Evolutionary conservation across 139 green algal genomes (phyloP).

Genomic region (Chlorella sp.): DNA sequence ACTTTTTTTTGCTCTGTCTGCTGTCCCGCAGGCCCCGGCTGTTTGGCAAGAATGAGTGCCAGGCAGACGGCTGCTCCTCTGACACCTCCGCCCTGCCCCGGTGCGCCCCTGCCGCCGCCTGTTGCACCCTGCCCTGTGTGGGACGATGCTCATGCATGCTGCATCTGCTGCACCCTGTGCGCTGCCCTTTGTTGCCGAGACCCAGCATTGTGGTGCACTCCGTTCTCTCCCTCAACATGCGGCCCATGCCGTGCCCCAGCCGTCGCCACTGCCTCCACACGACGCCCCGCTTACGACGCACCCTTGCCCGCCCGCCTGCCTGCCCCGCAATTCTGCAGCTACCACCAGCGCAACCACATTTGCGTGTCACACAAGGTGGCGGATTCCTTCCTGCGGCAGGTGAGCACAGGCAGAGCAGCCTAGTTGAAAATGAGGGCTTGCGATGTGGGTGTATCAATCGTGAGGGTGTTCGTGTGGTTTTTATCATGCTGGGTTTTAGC

Average conservation of each 20-base stretch:
- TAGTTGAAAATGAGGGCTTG: too few species aligned
- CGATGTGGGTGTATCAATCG: too few species aligned
- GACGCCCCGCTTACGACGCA: too few species aligned
- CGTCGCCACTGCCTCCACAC: background rate
- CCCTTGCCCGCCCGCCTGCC: too few species aligned
- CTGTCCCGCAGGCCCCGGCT: conserved; percentile 20
- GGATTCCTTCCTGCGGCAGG: background rate
- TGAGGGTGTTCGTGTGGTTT: too few species aligned
- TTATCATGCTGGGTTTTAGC: too few species aligned
- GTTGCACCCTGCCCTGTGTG: background rate
- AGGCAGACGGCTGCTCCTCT: conserved; percentile 73
- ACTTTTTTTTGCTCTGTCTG: background rate
- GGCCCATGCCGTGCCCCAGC: too few species aligned
- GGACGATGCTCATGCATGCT: background rate
- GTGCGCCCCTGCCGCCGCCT: conserved; percentile 28
- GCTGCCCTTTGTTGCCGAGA: too few species aligned
- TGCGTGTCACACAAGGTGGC: conserved; percentile 35
- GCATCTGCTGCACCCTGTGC: too few species aligned
- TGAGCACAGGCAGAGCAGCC: background rate
- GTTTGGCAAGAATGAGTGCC: conserved; percentile 36
- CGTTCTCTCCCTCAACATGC: too few species aligned
- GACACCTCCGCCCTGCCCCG: conserved; percentile 74
- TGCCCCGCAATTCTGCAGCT: background rate
- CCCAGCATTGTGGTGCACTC: background rate
- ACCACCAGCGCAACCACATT: conserved; percentile 35